Evolutionary conservation across 495 filamentous ascomycete species (phyloP).

Genomic region (Aspergillus affinis): DNA sequence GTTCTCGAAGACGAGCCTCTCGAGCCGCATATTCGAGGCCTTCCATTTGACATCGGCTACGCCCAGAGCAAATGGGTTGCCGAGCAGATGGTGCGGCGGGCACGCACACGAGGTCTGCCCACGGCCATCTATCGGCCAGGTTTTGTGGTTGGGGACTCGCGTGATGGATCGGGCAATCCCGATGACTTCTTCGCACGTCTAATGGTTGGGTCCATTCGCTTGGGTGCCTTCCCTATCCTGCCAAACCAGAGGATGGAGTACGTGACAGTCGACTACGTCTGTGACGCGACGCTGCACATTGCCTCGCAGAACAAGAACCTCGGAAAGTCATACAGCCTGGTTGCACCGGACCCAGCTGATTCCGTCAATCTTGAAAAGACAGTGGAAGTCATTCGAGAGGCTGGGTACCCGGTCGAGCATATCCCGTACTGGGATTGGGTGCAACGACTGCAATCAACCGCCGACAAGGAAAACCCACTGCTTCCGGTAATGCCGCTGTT

Average conservation of each 20-base stretch:
- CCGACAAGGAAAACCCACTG: constrained; percentile 6
- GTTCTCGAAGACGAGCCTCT: constrained; percentile 19
- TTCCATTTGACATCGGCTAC: constrained; percentile 22
- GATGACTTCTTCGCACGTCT: constrained; percentile 27
- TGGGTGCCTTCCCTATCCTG: constrained; percentile 18
- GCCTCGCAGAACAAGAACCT: constrained; percentile 8
- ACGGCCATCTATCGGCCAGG: constrained; percentile 24
- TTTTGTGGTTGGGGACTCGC: constrained; percentile 21
- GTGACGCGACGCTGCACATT: constrained; percentile 19
- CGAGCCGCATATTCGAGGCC: constrained; percentile 1
- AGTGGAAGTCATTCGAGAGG: constrained; percentile 11
- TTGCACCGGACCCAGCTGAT: constrained; percentile 1
- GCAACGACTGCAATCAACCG: neutral
- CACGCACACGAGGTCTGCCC: constrained; percentile 17
- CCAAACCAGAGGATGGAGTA: constrained; percentile 17
- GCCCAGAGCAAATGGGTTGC: constrained; percentile 21
- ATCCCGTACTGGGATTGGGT: constrained; percentile 19
- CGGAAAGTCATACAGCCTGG: constrained; percentile 14
- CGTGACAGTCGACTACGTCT: constrained; percentile 24
- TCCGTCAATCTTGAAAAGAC: constrained; percentile 13
- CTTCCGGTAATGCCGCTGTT: constrained; percentile 12
- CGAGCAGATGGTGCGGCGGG: constrained; percentile 19
- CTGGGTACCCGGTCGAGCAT: constrained; percentile 9
- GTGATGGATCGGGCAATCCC: constrained; percentile 16
- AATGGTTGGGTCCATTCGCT: constrained; percentile 16